phyloP scores from a whole-genome alignment of 495 filamentous ascomycete genomes.

The Aspergillus heteromorphus region DNA sequence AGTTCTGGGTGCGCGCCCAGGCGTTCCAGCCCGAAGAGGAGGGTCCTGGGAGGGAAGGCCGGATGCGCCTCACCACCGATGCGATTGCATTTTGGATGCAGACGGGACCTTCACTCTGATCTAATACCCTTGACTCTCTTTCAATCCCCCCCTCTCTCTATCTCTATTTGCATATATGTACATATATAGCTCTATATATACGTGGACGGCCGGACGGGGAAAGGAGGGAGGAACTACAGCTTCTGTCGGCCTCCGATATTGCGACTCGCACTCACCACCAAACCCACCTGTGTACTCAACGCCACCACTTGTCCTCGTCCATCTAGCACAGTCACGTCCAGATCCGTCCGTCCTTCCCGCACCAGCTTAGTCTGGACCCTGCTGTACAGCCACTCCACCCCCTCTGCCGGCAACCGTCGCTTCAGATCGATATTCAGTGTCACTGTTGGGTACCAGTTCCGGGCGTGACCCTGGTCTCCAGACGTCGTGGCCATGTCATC shows the following conservation, averaged over 20 bases:
- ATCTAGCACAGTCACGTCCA: conserved; percentile 59
- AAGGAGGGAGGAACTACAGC: conserved; percentile 19
- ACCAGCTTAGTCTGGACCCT: conserved; percentile 54
- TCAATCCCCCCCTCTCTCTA: no score
- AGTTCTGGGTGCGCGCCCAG: conserved; percentile 40
- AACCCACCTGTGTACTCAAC: conserved; percentile 55
- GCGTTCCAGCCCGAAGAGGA: conserved; percentile 32
- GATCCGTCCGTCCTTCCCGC: conserved; percentile 57
- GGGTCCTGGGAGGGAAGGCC: conserved; percentile 5
- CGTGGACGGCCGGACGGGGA: not conserved
- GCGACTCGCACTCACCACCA: conserved; percentile 52
- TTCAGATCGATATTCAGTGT: conserved; percentile 65
- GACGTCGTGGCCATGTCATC: conserved; percentile 18
- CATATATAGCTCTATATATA: conserved; percentile 2
- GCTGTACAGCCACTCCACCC: conserved; percentile 61
- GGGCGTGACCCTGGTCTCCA: conserved; percentile 16
- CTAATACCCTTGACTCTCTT: conserved; percentile 9
- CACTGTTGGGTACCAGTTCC: conserved; percentile 76
- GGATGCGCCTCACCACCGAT: conserved; percentile 30
- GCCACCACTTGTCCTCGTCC: conserved; percentile 53
- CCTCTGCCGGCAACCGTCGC: conserved; percentile 50
- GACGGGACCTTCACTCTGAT: conserved; percentile 10
- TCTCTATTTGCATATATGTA: not conserved
- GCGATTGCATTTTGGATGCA: conserved; percentile 42
- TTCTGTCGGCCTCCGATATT: conserved; percentile 42